Conservation (phyloP, 164 flowering plant species). For the Buxus sempervirens region DNA sequence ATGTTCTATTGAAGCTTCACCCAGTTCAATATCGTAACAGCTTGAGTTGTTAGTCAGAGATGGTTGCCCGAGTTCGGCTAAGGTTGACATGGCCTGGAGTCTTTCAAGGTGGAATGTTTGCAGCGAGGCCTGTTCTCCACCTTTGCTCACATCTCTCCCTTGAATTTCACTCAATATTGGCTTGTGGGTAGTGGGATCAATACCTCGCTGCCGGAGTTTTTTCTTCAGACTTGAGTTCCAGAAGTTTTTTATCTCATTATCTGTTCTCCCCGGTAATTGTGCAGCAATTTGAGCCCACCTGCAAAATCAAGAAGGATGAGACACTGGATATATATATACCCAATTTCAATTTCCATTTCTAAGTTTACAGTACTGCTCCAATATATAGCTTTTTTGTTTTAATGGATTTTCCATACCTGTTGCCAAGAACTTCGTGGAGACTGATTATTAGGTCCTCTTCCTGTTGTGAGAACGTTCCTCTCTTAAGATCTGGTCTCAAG, state of each 20-base stretch:
- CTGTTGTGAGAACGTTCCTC: conserved; percentile 81
- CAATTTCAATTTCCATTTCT: conserved; percentile 5
- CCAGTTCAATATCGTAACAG: conserved; percentile 10
- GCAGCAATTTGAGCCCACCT: conserved; percentile 97
- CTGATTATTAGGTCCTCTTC: conserved; percentile 77
- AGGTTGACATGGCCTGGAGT: conserved; percentile 3
- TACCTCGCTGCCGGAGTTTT: conserved; percentile 73
- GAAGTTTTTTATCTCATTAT: conserved; percentile 84
- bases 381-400: background rate
- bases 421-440: conserved; percentile 80
- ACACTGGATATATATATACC: background rate
- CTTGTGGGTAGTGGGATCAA: conserved; percentile 84
- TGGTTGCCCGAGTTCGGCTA: conserved; percentile 24
- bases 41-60: conserved; percentile 16
- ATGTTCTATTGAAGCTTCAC: conserved; percentile 18
- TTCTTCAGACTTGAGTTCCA: conserved; percentile 90
- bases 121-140: no score
- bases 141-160: conserved; percentile 22
- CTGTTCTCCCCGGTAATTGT: conserved; percentile 89
- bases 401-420: conserved; percentile 51
- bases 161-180: conserved; percentile 37
- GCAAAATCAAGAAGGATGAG: conserved; percentile 8
- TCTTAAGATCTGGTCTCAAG: conserved; percentile 81
- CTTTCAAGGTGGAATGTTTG: conserved; percentile 15
- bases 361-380: background rate